A percentile compares a stretch with the other conserved stretches of the same genome.
Conservation (phyloP, 2,329 filamentous ascomycete species). For the Madurella mycetomatis region DNA sequence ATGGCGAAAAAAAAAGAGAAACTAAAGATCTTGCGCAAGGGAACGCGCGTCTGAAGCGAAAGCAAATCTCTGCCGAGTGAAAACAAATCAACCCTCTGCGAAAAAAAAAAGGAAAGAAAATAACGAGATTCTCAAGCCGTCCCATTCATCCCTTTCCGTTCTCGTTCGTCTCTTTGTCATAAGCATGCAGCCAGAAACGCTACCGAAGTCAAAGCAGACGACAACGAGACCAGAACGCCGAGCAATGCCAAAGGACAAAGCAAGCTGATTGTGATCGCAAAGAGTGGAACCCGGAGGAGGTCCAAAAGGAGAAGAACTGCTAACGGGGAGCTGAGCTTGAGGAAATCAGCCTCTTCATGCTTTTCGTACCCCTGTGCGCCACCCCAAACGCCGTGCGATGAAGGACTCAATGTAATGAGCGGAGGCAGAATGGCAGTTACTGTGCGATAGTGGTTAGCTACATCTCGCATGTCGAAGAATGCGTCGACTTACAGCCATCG, state of each 20-base stretch:
- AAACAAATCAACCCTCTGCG: neutral
- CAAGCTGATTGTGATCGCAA: slow-evolving; percentile 6
- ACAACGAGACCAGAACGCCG: slow-evolving; percentile 19
- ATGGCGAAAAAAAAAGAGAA: neutral
- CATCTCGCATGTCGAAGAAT: too few relatives aligned
- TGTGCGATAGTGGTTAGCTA: slow-evolving; percentile 7
- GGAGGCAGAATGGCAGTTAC: slow-evolving; percentile 13
- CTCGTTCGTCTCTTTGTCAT: slow-evolving; percentile 11
- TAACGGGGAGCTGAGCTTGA: slow-evolving; percentile 3
- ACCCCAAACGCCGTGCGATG: slow-evolving; percentile 18
- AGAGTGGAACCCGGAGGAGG: slow-evolving; percentile 10
- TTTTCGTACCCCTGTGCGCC: slow-evolving; percentile 18
- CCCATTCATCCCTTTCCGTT: slow-evolving; percentile 11
- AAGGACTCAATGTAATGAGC: slow-evolving; percentile 13
- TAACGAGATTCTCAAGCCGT: slow-evolving; percentile 2
- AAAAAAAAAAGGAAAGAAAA: neutral
- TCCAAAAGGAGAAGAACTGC: slow-evolving; percentile 6
- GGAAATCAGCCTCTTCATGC: slow-evolving; percentile 16
- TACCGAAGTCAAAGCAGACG: slow-evolving; percentile 10
- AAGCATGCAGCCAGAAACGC: slow-evolving; percentile 13
- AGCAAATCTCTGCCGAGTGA: neutral
- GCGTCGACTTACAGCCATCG: slow-evolving; percentile 21
- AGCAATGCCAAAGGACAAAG: slow-evolving; percentile 21
- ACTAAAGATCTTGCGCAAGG: neutral
- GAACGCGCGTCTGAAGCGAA: slow-evolving; percentile 7